Percentiles rank a stretch among this genome's conserved stretches.
phyloP scores from a whole-genome alignment of 2,329 filamentous ascomycete genomes.

The Knufia fluminis region DNA sequence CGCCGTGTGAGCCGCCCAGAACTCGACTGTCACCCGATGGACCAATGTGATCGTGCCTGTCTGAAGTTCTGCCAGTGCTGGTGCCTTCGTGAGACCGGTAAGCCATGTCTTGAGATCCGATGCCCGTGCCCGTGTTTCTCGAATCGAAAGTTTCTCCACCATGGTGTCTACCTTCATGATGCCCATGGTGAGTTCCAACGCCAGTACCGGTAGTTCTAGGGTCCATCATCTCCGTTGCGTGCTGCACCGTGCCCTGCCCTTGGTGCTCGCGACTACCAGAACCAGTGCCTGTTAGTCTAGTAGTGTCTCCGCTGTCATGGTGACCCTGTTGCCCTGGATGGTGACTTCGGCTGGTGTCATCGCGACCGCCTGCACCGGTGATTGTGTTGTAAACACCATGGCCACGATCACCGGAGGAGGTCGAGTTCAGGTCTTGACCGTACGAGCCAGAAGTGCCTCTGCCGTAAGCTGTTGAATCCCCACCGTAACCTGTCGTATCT shows the following conservation, averaged over 20 bases:
- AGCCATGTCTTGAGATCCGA: neutral
- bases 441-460: neutral
- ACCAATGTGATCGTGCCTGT: too few relatives aligned
- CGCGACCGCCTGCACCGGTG: neutral
- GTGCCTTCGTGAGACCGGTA: neutral
- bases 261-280: too few relatives aligned
- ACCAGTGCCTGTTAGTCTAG: neutral
- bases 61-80: neutral
- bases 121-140: neutral
- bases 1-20: too few relatives aligned
- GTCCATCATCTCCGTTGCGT: too few relatives aligned
- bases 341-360: neutral
- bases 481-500: too few relatives aligned
- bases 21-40: too few relatives aligned
- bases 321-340: neutral
- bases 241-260: too few relatives aligned
- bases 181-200: neutral
- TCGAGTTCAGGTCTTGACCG: neutral
- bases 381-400: neutral
- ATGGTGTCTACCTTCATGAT: neutral
- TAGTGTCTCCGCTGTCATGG: neutral
- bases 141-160: conserved; percentile 2
- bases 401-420: neutral
- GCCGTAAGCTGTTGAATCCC: too few relatives aligned
- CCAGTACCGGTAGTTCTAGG: neutral